These are phyloP conservation scores for Alternaria dauci DNA, from an alignment of 2,329 filamentous ascomycete genomes.

Conservation along the genomic window DNA sequence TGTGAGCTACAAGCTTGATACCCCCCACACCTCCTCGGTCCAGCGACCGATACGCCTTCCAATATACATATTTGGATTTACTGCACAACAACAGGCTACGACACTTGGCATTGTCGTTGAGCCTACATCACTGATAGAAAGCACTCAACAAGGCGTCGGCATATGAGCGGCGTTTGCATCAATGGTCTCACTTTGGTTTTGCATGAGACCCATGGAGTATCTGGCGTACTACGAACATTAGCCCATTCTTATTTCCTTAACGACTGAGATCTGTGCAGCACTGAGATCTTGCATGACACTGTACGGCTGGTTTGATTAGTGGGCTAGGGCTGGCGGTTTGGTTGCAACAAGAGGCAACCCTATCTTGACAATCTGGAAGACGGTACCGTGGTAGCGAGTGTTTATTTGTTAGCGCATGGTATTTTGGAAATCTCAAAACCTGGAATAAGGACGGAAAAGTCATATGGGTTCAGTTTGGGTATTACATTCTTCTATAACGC, in stretches of 20 bases:
- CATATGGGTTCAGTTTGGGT: conserved; percentile 24
- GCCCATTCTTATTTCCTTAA: conserved; percentile 25
- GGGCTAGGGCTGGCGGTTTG: conserved; percentile 11
- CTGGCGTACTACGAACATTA: conserved; percentile 35
- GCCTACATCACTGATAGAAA: conserved; percentile 41
- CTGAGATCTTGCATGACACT: conserved; percentile 32
- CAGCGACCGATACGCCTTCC: conserved; percentile 17
- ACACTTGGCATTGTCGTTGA: conserved; percentile 32
- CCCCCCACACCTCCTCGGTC: not conserved
- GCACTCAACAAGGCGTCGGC: conserved; percentile 43
- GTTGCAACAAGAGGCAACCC: conserved; percentile 6
- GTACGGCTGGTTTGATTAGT: conserved; percentile 31
- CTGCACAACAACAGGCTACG: conserved; percentile 39
- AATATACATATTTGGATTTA: conserved; percentile 38
- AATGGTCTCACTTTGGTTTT: conserved; percentile 39
- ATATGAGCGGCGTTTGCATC: conserved; percentile 51
- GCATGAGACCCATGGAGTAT: conserved; percentile 45
- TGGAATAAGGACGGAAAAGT: conserved; percentile 26
- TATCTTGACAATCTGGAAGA: conserved; percentile 8
- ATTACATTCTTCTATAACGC: conserved; percentile 22
- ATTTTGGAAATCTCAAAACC: conserved; percentile 14
- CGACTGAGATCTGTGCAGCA: conserved; percentile 22
- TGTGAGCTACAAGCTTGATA: conserved; percentile 29
- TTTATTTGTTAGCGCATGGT: conserved; percentile 19
- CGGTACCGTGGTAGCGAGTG: conserved; percentile 17